Base-by-base conservation (phyloP, 2,329 filamentous ascomycete genomes). In the Hypoxylon sp. region DNA sequence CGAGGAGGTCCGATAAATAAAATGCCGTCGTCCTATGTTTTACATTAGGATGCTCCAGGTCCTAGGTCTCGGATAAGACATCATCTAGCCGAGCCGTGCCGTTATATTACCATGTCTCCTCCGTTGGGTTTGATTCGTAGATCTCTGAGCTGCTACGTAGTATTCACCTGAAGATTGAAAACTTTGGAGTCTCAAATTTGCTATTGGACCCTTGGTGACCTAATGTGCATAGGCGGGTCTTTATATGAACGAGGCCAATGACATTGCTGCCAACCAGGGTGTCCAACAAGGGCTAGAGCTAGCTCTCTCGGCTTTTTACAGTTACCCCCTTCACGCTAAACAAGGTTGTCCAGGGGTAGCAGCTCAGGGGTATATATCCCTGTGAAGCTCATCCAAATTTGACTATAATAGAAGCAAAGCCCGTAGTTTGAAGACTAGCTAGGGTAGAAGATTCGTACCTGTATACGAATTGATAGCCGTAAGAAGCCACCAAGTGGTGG, bases 241-340 rank as follows among this genome's bases (percentile, higher is more conserved):
- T 42, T 48, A 42, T 48, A 57, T 35, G 35, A 33, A 27, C 30
- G 30, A 31, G 35, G 6, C 55, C 55, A 57, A 57, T 57, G 10
- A 25, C 7, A 48, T 6, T 30, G 10, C 11, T 35, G 17, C n/a
- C 17, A 35, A 14, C 40, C 30, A 48, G 10, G 17, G 13, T 13
- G n/a, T 17, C 11, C 40, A 11, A 42, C 27, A 30, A 11, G 31
- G 22, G 11, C 8, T 33, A 57, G 55, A 33, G 17, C 33, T 57
- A 57, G 40, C 27, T 33, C 27, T 56, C 51, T 66, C 51, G 63
- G 63, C 42, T 44, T 51, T 61, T 61, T 61, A 35, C 42, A 31
- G 8, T 37, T 49, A 46, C 57, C 44, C 58, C 56, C 50, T 61
- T 56, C 44, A 46, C 30, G 51, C 57, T 46, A 57, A 49, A 53